Percentiles rank a stretch among this genome's conserved stretches.
Evolutionary conservation across 2,329 filamentous ascomycete genomes (phyloP).

Genomic region (Pestalotiopsis sp.): DNA sequence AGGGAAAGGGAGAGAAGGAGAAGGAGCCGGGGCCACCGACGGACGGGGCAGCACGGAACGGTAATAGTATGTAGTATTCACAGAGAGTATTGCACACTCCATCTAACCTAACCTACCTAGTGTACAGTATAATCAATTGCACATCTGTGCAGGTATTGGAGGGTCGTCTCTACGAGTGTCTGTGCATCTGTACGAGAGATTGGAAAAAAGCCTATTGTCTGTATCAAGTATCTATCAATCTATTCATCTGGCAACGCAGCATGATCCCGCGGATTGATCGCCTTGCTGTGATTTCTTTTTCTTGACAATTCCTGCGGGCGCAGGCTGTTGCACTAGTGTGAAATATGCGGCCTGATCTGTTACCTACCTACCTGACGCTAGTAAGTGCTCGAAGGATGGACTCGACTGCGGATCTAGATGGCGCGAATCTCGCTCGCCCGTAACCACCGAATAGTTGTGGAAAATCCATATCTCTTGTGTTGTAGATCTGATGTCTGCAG

Average conservation of each 20-base stretch:
- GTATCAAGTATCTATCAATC: background rate
- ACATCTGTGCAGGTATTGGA: too few relatives aligned
- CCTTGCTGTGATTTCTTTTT: slow-evolving; percentile 19
- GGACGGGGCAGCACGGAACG: background rate
- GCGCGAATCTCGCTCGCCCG: background rate
- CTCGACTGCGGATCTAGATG: background rate
- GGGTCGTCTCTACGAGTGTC: too few relatives aligned
- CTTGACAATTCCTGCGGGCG: slow-evolving; percentile 10
- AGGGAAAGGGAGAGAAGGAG: background rate
- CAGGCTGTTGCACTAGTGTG: slow-evolving; percentile 4
- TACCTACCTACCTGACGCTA: background rate
- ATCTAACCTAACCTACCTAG: too few relatives aligned
- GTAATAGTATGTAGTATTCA: background rate
- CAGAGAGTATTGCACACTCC: too few relatives aligned
- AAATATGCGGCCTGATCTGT: background rate
- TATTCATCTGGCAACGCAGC: background rate
- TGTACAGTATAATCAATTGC: too few relatives aligned
- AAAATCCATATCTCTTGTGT: background rate
- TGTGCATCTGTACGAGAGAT: background rate
- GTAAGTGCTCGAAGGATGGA: background rate
- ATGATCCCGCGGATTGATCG: slow-evolving; percentile 15
- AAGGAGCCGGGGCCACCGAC: background rate
- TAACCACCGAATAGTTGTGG: background rate
- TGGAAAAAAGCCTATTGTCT: background rate
- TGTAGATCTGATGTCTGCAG: background rate